These are phyloP conservation scores for Phellinidium pouzarii DNA, from an alignment of 1,284 basidiomycete genomes.

Conservation along the genomic window DNA sequence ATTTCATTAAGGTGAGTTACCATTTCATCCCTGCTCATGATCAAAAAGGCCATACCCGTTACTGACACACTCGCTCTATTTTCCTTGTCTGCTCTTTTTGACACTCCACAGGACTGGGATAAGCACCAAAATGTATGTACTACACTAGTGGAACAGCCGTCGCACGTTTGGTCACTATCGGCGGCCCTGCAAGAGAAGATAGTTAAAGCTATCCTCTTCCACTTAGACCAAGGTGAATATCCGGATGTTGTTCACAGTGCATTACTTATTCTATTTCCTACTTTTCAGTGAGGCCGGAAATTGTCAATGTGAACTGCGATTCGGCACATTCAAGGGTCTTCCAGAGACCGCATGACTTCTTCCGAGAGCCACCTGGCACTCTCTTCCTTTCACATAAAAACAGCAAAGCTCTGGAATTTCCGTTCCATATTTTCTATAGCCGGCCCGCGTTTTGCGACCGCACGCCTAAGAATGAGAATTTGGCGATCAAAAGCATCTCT, in stretches of 20 bases:
- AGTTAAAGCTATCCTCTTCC: slow-evolving; percentile 67
- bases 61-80: slow-evolving; percentile 17
- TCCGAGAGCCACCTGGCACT: slow-evolving; percentile 46
- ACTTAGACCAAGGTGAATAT: slow-evolving; percentile 62
- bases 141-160: slow-evolving; percentile 27
- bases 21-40: slow-evolving; percentile 12
- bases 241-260: slow-evolving; percentile 11
- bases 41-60: background rate
- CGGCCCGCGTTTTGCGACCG: slow-evolving; percentile 50
- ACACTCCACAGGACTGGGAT: slow-evolving; percentile 61
- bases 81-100: slow-evolving; percentile 4
- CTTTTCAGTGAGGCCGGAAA: slow-evolving; percentile 55
- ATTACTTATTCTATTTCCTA: slow-evolving; percentile 13
- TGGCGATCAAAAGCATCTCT: slow-evolving; percentile 71
- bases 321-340: slow-evolving; percentile 63
- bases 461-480: slow-evolving; percentile 61
- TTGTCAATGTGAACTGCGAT: slow-evolving; percentile 60
- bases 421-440: slow-evolving; percentile 72
- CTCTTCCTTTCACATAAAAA: slow-evolving; percentile 74
- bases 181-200: slow-evolving; percentile 56
- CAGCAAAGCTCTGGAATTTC: slow-evolving; percentile 69
- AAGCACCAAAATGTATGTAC: slow-evolving; percentile 66
- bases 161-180: slow-evolving; percentile 64
- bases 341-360: slow-evolving; percentile 55
- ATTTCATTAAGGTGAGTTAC: slow-evolving; percentile 52